These are phyloP conservation scores for Penicillium glabrum DNA, from an alignment of 2,329 filamentous ascomycete species.

Conservation along the genomic window DNA sequence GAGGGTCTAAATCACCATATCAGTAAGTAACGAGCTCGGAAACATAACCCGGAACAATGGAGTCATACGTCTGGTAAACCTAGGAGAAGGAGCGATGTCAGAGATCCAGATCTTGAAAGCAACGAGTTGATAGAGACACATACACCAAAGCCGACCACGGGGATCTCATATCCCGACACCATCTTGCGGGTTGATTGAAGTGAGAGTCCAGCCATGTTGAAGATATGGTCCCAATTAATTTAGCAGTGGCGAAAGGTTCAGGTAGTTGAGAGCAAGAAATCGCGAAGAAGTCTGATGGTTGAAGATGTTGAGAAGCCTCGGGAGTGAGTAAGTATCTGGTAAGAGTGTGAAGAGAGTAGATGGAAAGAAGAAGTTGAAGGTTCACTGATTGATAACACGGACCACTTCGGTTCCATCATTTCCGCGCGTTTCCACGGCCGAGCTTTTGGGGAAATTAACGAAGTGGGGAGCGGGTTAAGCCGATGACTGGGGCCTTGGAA, in stretches of 20 bases:
- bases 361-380: not conserved
- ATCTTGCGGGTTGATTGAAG: constrained; percentile 40
- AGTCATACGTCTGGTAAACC: constrained; percentile 42
- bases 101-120: not conserved
- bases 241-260: not conserved
- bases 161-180: constrained; percentile 42
- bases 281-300: too few relatives aligned
- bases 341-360: not conserved
- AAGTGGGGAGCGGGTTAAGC: not conserved
- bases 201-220: constrained; percentile 27
- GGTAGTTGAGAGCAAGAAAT: not conserved
- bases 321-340: too few relatives aligned
- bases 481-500: not conserved
- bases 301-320: too few relatives aligned
- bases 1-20: constrained; percentile 49
- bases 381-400: constrained; percentile 7
- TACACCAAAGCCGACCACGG: constrained; percentile 44
- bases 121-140: constrained; percentile 7
- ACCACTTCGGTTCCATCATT: constrained; percentile 12
- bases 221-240: not conserved
- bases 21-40: not conserved
- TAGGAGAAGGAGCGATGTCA: constrained; percentile 16
- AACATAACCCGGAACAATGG: not conserved
- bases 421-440: constrained; percentile 1
- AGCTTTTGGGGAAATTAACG: not conserved